Evolutionary conservation across 768 basidiomycete species (phyloP).

Genomic region (Neoboletus brunneissimus): DNA sequence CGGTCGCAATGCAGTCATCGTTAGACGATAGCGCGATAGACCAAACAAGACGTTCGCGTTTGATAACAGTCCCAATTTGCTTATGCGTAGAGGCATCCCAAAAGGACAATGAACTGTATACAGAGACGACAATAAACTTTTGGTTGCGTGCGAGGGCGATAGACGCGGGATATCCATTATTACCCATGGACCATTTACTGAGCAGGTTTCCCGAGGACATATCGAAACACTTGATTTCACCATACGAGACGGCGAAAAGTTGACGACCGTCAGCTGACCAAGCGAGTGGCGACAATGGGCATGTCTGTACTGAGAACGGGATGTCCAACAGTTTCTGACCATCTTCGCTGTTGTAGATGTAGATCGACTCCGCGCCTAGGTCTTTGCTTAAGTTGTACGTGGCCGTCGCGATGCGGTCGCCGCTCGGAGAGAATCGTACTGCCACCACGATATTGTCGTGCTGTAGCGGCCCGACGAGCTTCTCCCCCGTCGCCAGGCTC

Average conservation of each 20-base stretch:
- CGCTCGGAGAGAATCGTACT: neutral
- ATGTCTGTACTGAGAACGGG: neutral
- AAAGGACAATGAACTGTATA: neutral
- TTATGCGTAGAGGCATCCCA: neutral
- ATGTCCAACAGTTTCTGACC: neutral
- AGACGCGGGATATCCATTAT: neutral
- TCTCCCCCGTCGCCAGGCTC: neutral
- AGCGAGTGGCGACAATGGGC: neutral
- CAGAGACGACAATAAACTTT: neutral
- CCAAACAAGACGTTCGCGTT: neutral
- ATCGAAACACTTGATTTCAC: neutral
- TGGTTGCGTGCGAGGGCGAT: neutral
- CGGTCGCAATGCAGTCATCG: neutral
- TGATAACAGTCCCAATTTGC: neutral
- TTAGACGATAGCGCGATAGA: neutral
- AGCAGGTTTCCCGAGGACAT: neutral
- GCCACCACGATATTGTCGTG: neutral
- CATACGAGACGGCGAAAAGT: neutral
- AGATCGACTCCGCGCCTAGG: neutral
- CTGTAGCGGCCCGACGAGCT: neutral
- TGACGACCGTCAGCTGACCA: slow-evolving; percentile 6
- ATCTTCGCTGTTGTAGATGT: neutral
- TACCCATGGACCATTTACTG: neutral
- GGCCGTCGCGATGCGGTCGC: neutral
- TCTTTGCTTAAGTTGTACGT: neutral